Base-by-base conservation (phyloP, 2,329 filamentous ascomycete genomes). In the Fusarium penzigii region DNA sequence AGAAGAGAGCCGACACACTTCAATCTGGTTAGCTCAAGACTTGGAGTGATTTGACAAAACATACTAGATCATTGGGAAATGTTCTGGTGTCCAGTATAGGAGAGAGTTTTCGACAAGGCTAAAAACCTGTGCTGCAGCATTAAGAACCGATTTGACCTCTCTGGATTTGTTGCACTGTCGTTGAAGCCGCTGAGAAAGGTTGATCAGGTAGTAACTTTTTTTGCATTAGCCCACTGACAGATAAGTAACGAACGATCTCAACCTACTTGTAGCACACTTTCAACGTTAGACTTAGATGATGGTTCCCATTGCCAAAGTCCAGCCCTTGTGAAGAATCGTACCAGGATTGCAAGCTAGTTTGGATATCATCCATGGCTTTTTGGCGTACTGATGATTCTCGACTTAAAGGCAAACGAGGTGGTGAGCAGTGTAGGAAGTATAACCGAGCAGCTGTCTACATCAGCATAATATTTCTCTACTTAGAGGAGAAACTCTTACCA, bases 381-480 rank as follows among this genome's bases (percentile, higher is more conserved):
- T 43, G 17, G 17, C 41, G 41, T 11, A 25, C 13, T 8, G 41
- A 43, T 9, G 41, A 32, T 8, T 43, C 41, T 14, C 41, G 48
- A 20, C 47, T 47, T 3, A 46, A 17, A 12, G 29, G 13, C 10
- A 53, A 36, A 3, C 41, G 41, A 3, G n/a, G 13, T 11, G 46
- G 50, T 4, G 50, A 44, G 17, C 45, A 53, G 41, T 53, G 46
- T 3, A 17, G 46, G 17, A 53, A 53, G 25, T 48, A 53, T 4
- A 53, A n/a, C 5, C 29, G 16, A 7, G 50, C 32, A 17, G 44
- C 50, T 52, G 29, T 29, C 20, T 14, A 7, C 14, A 8, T 43
- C 20, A 29, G 41, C 41, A 43, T n/a, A 13, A 5, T 6, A 7
- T 16, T n/a, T 32, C 25, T 29, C 10, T 6, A 25, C 9, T 8